Conservation (phyloP, 768 basidiomycete species). For the Mycena chlorophos region DNA sequence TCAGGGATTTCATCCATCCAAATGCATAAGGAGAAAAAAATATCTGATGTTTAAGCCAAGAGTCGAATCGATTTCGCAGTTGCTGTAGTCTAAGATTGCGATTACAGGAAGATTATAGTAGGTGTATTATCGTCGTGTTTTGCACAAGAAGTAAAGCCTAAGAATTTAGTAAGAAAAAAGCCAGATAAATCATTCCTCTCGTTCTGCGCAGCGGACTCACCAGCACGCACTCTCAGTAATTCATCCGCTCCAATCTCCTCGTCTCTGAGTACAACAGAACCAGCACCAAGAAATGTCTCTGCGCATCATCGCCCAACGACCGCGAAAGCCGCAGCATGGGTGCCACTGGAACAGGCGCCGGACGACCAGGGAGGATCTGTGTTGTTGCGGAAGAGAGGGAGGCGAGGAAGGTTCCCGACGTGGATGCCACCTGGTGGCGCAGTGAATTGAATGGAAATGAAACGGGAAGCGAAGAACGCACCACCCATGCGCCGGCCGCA, state of each 20-base stretch:
- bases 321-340: background rate
- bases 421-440: background rate
- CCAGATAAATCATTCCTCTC: too few species aligned
- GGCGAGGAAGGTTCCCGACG: background rate
- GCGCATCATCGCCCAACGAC: background rate
- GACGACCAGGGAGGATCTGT: background rate
- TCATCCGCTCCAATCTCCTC: background rate
- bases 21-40: too few species aligned
- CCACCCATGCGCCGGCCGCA: background rate
- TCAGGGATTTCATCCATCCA: too few species aligned
- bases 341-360: background rate
- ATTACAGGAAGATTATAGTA: too few species aligned
- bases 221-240: background rate
- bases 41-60: too few species aligned
- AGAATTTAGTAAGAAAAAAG: too few species aligned
- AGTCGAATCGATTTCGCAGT: too few species aligned
- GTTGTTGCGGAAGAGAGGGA: constrained; percentile 1
- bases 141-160: too few species aligned
- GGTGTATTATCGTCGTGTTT: too few species aligned
- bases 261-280: background rate
- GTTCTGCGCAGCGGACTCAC: too few species aligned
- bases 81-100: too few species aligned
- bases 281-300: background rate
- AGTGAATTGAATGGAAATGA: background rate
- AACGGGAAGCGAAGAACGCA: background rate